phyloP scores from a whole-genome alignment of 2,329 filamentous ascomycete species.

The Paecilomyces niveus region DNA sequence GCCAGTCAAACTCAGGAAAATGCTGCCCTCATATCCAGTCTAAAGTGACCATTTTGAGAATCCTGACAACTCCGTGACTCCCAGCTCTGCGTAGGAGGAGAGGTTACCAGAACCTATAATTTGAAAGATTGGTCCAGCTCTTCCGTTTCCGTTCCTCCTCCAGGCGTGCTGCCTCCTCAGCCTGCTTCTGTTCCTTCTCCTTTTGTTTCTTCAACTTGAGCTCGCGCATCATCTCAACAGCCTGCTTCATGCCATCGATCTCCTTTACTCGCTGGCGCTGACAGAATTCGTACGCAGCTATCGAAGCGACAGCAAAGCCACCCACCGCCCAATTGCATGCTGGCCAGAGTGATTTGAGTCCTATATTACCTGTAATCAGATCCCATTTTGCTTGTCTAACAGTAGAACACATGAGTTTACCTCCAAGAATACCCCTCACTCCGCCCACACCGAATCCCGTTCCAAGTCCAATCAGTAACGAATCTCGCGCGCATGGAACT shows the following conservation, averaged over 20 bases:
- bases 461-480: constrained; percentile 75
- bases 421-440: constrained; percentile 65
- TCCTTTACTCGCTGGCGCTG: constrained; percentile 67
- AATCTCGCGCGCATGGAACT: constrained; percentile 76
- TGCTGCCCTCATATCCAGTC: neutral
- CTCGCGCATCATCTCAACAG: constrained; percentile 71
- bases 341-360: constrained; percentile 52
- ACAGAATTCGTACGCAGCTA: constrained; percentile 76
- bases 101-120: constrained; percentile 42
- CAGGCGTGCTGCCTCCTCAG: constrained; percentile 25
- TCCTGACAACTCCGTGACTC: constrained; percentile 25
- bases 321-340: constrained; percentile 83
- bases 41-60: constrained; percentile 9
- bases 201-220: constrained; percentile 61
- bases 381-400: neutral
- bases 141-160: constrained; percentile 35
- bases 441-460: constrained; percentile 70
- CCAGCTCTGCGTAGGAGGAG: constrained; percentile 9
- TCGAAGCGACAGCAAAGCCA: constrained; percentile 62
- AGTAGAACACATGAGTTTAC: constrained; percentile 42
- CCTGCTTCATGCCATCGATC: constrained; percentile 73
- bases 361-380: constrained; percentile 16
- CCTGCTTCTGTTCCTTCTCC: constrained; percentile 37
- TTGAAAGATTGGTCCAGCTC: constrained; percentile 37
- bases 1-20: neutral